These are phyloP conservation scores for Collybia sp. DNA, from an alignment of 768 basidiomycete species.

Conservation along the genomic window DNA sequence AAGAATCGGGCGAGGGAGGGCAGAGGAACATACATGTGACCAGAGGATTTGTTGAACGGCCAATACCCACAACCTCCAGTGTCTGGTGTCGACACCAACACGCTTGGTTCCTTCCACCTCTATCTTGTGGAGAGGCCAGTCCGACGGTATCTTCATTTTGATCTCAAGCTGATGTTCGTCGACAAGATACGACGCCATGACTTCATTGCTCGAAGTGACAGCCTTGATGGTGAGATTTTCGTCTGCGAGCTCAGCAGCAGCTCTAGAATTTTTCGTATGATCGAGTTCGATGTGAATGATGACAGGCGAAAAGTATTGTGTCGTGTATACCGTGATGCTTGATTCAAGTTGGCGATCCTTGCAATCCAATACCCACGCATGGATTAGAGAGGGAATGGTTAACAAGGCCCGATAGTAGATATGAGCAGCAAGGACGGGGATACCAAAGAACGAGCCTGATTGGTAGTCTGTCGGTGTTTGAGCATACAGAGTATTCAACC, in stretches of 20 bases:
- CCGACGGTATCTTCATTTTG: conserved; percentile 75
- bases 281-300: conserved; percentile 83
- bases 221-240: conserved; percentile 83
- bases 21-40: conserved; percentile 58
- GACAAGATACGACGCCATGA: conserved; percentile 77
- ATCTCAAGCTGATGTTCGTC: conserved; percentile 95
- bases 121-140: conserved; percentile 87
- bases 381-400: conserved; percentile 79
- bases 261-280: conserved; percentile 55
- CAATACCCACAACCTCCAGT: conserved; percentile 92
- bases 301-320: conserved; percentile 82
- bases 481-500: background rate
- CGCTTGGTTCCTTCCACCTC: conserved; percentile 83
- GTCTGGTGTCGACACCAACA: conserved; percentile 85
- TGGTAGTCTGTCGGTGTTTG: conserved; percentile 48
- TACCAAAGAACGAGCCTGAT: conserved; percentile 40
- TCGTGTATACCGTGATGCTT: conserved; percentile 73
- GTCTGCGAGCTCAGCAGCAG: conserved; percentile 54
- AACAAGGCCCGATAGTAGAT: conserved; percentile 86
- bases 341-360: conserved; percentile 87
- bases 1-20: background rate
- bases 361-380: conserved; percentile 81
- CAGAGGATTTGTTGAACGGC: conserved; percentile 89
- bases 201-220: conserved; percentile 67
- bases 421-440: conserved; percentile 75